Evolutionary conservation across 148 eudicot species (phyloP).

Genomic region (Rhododendron vialii): DNA sequence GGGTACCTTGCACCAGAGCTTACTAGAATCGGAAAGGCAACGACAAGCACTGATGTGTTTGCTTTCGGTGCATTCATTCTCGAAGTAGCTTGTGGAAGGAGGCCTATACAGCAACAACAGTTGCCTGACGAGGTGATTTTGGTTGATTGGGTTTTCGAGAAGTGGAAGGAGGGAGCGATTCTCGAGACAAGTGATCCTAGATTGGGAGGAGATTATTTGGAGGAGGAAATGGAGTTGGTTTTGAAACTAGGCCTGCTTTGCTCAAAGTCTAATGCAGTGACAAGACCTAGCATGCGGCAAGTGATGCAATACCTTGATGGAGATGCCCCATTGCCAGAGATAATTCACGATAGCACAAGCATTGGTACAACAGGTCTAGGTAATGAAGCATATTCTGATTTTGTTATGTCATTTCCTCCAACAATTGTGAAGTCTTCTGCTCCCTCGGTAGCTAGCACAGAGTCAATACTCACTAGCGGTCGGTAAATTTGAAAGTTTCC

Average conservation of each 20-base stretch:
- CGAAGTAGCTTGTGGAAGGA: conserved; percentile 38
- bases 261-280: conserved; percentile 24
- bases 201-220: conserved; percentile 22
- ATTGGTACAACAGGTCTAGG: background rate
- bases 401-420: background rate
- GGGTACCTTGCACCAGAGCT: conserved; percentile 49
- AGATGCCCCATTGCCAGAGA: background rate
- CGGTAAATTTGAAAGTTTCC: background rate
- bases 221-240: conserved; percentile 27
- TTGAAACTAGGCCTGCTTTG: conserved; percentile 34
- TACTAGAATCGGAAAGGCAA: conserved; percentile 32
- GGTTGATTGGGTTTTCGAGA: conserved; percentile 28
- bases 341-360: background rate
- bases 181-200: conserved; percentile 26
- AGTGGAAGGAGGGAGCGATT: conserved; percentile 25
- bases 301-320: conserved; percentile 31
- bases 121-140: conserved; percentile 8
- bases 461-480: background rate
- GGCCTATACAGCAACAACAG: conserved; percentile 21
- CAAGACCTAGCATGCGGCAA: conserved; percentile 43
- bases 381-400: background rate
- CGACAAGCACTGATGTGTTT: conserved; percentile 31
- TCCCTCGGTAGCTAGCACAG: background rate
- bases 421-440: background rate
- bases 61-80: conserved; percentile 38